A percentile compares a stretch with the other conserved stretches of the same genome.
phyloP scores from a whole-genome alignment of 495 filamentous ascomycete genomes.

The Podospora appendiculata region DNA sequence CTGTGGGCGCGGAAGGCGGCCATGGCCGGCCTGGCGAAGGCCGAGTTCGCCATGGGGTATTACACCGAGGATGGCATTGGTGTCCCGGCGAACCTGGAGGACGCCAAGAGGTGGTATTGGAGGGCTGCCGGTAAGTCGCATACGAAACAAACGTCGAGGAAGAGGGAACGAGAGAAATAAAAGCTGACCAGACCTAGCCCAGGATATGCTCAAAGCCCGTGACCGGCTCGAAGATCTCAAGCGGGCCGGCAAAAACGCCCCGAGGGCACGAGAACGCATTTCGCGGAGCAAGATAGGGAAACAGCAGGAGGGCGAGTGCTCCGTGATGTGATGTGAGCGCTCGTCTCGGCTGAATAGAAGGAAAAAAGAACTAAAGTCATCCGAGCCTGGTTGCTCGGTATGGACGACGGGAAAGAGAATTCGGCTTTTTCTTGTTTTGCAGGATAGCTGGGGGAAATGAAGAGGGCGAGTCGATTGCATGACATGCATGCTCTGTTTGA shows the following conservation, averaged over 20 bases:
- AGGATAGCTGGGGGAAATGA: too few species aligned
- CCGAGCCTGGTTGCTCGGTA: too few species aligned
- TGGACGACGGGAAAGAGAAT: too few species aligned
- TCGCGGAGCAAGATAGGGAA: constrained; percentile 77
- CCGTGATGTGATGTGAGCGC: constrained; percentile 55
- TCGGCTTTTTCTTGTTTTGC: too few species aligned
- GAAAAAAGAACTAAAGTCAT: too few species aligned
- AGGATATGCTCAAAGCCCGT: constrained; percentile 87
- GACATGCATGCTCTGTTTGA: too few species aligned
- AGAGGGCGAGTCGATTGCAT: too few species aligned
- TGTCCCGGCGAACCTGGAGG: constrained; percentile 75
- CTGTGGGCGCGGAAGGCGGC: constrained; percentile 95
- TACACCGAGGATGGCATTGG: constrained; percentile 95
- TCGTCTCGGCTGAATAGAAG: too few species aligned
- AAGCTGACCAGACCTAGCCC: constrained; percentile 45
- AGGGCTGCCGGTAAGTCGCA: constrained; percentile 81
- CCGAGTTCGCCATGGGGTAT: constrained; percentile 96
- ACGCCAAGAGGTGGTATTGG: constrained; percentile 98
- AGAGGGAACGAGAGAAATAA: too few species aligned
- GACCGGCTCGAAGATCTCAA: constrained; percentile 91
- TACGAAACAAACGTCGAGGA: background rate
- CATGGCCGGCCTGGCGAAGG: constrained; percentile 74
- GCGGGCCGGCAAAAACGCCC: constrained; percentile 59
- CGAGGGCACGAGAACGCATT: constrained; percentile 65
- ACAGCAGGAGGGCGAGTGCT: constrained; percentile 78